Conservation (phyloP, 2,329 filamentous ascomycete genomes). For the Diaporthe aspalathi region DNA sequence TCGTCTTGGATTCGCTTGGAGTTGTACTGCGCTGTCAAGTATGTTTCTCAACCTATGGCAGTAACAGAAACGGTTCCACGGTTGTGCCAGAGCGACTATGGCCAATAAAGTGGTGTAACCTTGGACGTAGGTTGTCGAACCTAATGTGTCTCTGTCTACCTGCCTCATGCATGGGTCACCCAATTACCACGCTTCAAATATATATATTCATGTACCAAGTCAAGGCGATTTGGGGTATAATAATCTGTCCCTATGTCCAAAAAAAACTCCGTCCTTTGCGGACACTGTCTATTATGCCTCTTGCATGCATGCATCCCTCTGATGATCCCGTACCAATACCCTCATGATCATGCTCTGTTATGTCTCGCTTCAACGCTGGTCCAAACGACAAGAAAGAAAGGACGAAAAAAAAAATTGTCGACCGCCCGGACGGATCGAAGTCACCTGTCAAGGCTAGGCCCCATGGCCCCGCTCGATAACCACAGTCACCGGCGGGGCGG, state of each 20-base stretch:
- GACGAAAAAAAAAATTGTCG: background rate
- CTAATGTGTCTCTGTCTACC: too few species aligned
- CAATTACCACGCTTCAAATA: conserved; percentile 9
- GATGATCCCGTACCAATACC: conserved; percentile 7
- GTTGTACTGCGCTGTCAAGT: background rate
- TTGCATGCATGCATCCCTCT: conserved; percentile 20
- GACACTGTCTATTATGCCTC: conserved; percentile 27
- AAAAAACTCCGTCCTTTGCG: conserved; percentile 32
- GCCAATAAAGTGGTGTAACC: background rate
- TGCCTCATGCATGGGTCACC: too few species aligned
- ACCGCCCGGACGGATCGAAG: background rate
- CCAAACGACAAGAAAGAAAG: conserved; percentile 1
- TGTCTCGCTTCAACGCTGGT: background rate
- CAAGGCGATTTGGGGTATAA: conserved; percentile 38
- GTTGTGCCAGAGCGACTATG: background rate
- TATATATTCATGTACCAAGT: conserved; percentile 25
- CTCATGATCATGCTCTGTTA: background rate
- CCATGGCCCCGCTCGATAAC: background rate
- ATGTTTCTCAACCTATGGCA: background rate
- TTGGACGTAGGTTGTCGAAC: background rate
- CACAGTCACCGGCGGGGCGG: conserved; percentile 4
- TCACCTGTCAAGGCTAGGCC: background rate
- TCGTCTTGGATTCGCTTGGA: background rate
- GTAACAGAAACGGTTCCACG: background rate
- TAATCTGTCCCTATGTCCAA: conserved; percentile 32